Evolutionary conservation across 306 rosid species (phyloP), one percentile per base, ranked within the genome.

Genomic region (Lathyrus oleraceus): DNA sequence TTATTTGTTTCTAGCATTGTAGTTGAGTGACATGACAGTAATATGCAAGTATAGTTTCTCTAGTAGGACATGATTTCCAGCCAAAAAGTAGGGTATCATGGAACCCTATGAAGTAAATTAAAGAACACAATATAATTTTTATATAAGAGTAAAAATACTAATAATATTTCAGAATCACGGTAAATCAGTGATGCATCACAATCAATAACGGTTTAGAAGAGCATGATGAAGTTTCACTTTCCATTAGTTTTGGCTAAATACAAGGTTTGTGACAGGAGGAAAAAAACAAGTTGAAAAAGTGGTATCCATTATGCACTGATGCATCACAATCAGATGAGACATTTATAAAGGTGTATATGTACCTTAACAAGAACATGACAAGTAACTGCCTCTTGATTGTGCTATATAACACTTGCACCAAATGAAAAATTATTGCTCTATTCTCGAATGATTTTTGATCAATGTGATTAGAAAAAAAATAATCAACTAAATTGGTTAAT

Each of bases 281-380:
- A 54, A 54, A 51, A 23, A 54, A 27, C n/a, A 35, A 56, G 3
- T 36, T 56, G 3, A 15, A 21, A 54, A 54, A 54, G 35, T 54
- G 35, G 61, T 53, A 20, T 10, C 32, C n/a, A 53, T 53, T 53
- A 25, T 23, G 61, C 35, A 23, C 14, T 23, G 61, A 56, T 56
- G 36, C 61, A 56, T 56, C 61, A 56, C 38, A 56, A 56, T 56
- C 61, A 56, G 28, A 23, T 25, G 61, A 23, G 17, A 56, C 36
- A 25, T 56, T 13, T 56, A 25, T 56, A 21, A 53, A 10, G 30
- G 59, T 53, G 28, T 54, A 13, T 13, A 27, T 25, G 62, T 56
- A 25, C 36, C 61, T 56, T 56, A 25, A 56, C 10, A 10, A 25
- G 19, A 56, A 56, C 19, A 27, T 56, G 62, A 25, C 62, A 53